These are phyloP conservation scores for Solanum tarapatanum DNA, from an alignment of 257 asterid genomes.

Conservation along the genomic window DNA sequence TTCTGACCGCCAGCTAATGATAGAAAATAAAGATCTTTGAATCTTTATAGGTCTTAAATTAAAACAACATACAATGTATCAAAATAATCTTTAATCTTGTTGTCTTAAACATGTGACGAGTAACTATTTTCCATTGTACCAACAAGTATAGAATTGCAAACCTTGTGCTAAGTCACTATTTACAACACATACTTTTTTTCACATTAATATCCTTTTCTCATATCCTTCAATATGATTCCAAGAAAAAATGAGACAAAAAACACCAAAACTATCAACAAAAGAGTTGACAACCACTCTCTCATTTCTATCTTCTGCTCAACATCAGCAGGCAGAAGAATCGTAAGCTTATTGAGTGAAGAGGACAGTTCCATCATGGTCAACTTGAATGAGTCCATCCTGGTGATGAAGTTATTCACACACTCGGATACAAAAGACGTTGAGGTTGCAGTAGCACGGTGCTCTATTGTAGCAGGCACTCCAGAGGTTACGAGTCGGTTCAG, in stretches of 20 bases:
- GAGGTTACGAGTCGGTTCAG: conserved; percentile 60
- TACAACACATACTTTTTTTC: neutral
- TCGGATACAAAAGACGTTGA: conserved; percentile 80
- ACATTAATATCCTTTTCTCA: neutral
- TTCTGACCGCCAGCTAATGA: neutral
- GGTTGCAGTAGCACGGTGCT: conserved; percentile 59
- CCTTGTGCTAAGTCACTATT: neutral
- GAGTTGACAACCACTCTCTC: neutral
- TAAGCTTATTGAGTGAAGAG: conserved; percentile 53
- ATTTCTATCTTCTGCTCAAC: neutral
- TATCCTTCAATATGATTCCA: neutral
- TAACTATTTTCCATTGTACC: neutral
- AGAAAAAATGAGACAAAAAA: neutral
- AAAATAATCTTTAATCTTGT: accelerated
- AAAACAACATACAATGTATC: too few species aligned
- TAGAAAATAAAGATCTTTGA: too few species aligned
- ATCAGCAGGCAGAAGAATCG: neutral
- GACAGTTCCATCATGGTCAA: conserved; percentile 79
- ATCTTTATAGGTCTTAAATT: too few species aligned
- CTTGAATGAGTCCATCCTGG: conserved; percentile 81
- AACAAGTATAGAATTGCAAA: neutral
- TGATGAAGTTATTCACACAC: conserved; percentile 40
- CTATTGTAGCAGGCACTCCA: conserved; percentile 83
- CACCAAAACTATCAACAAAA: neutral
- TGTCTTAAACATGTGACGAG: too few species aligned